These are phyloP conservation scores for Aurifilum marmelostoma DNA, from an alignment of 2,329 filamentous ascomycete genomes.

Conservation along the genomic window DNA sequence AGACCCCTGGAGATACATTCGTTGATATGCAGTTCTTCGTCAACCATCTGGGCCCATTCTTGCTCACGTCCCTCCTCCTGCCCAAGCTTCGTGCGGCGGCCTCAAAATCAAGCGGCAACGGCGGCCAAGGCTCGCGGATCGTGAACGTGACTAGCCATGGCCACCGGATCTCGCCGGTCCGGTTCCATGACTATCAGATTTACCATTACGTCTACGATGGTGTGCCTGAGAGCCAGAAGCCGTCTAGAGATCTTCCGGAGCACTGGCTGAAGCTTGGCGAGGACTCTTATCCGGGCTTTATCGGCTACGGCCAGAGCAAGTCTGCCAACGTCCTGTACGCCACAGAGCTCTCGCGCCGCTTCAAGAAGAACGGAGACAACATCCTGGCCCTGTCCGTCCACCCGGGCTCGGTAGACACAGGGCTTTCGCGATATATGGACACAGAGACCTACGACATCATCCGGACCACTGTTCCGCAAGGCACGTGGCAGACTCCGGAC, in stretches of 20 bases:
- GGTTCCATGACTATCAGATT: constrained; percentile 49
- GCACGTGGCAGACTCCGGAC: constrained; percentile 42
- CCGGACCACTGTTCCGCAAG: constrained; percentile 34
- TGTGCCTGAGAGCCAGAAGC: constrained; percentile 32
- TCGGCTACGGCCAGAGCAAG: constrained; percentile 52
- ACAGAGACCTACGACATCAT: constrained; percentile 33
- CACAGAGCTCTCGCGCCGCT: constrained; percentile 39
- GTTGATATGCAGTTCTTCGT: constrained; percentile 45
- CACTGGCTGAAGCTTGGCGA: constrained; percentile 12
- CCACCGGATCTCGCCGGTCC: constrained; percentile 43
- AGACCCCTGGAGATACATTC: constrained; percentile 25
- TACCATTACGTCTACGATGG: constrained; percentile 42
- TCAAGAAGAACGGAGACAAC: constrained; percentile 33
- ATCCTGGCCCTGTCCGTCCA: constrained; percentile 25
- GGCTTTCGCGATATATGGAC: constrained; percentile 36
- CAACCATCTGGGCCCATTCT: constrained; percentile 54
- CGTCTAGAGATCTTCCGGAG: constrained; percentile 17
- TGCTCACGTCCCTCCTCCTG: constrained; percentile 50
- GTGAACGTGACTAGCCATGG: constrained; percentile 47
- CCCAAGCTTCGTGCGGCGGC: constrained; percentile 44
- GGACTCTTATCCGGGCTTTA: constrained; percentile 39
- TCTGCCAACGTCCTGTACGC: constrained; percentile 50
- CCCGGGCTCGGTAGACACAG: constrained; percentile 25
- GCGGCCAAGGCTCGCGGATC: constrained; percentile 37
- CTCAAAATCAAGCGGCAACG: constrained; percentile 12